Conservation (phyloP, 805 yeast species). For the Cyberlindnera xishuangbannaensis region DNA sequence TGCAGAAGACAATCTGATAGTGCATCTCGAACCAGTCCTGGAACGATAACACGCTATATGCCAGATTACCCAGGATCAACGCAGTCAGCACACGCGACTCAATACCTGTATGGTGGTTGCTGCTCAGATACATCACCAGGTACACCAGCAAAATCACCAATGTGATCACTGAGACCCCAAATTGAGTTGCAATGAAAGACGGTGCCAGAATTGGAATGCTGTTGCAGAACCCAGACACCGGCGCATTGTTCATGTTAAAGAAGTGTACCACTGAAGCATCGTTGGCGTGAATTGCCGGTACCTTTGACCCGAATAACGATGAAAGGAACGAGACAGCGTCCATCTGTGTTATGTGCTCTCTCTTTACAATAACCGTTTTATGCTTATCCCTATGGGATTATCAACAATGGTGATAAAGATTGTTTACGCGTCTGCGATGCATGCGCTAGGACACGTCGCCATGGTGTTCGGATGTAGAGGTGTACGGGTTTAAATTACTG, state of each 20-base stretch:
- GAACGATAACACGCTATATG: slow-evolving; percentile 13
- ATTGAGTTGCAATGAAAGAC: slow-evolving; percentile 21
- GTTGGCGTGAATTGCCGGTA: slow-evolving; percentile 3
- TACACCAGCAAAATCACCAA: slow-evolving; percentile 14
- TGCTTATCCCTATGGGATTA: too few species aligned
- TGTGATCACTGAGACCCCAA: slow-evolving; percentile 20
- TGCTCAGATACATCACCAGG: slow-evolving; percentile 6
- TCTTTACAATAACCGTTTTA: too few species aligned
- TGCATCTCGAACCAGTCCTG: slow-evolving; percentile 23
- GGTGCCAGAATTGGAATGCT: slow-evolving; percentile 21
- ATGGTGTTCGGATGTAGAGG: too few species aligned
- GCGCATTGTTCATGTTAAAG: slow-evolving; percentile 22
- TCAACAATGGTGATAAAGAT: too few species aligned
- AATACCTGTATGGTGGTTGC: slow-evolving; percentile 12
- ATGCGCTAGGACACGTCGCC: too few species aligned
- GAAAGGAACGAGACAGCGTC: slow-evolving; percentile 7
- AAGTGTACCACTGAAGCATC: slow-evolving; percentile 13
- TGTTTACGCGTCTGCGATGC: too few species aligned
- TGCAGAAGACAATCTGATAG: slow-evolving; percentile 22
- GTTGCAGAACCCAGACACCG: slow-evolving; percentile 21
- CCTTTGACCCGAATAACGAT: slow-evolving; percentile 8
- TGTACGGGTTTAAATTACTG: not conserved
- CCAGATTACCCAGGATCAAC: slow-evolving; percentile 18
- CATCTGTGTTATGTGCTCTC: too few species aligned
- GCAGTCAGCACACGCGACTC: slow-evolving; percentile 21